These are phyloP conservation scores for Rhizodiscina lignyota DNA, from an alignment of 495 filamentous ascomycete genomes.

Conservation along the genomic window DNA sequence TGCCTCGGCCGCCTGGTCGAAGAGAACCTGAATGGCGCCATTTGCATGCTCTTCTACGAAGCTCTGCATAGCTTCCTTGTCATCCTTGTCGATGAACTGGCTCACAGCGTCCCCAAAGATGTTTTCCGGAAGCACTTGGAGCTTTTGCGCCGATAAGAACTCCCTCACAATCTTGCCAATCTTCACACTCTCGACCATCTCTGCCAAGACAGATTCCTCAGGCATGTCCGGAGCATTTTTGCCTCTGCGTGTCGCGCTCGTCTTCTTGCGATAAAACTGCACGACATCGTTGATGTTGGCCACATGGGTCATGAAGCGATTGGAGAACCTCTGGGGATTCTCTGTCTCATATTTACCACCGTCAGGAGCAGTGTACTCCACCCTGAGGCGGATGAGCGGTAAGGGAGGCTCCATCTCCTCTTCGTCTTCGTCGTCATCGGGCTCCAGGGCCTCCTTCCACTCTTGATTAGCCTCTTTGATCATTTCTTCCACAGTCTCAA, in stretches of 20 bases:
- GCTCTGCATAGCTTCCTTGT: slow-evolving; percentile 79
- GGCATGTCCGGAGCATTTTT: slow-evolving; percentile 31
- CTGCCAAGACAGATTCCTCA: slow-evolving; percentile 40
- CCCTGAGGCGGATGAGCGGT: slow-evolving; percentile 74
- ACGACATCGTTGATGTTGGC: slow-evolving; percentile 92
- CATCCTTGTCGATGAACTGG: slow-evolving; percentile 89
- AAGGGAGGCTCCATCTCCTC: slow-evolving; percentile 44
- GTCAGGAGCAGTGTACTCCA: slow-evolving; percentile 80
- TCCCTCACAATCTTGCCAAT: slow-evolving; percentile 79
- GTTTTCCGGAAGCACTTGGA: slow-evolving; percentile 81
- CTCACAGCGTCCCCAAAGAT: slow-evolving; percentile 85
- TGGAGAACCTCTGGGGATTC: slow-evolving; percentile 94
- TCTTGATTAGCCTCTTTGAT: slow-evolving; percentile 70
- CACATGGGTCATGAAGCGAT: slow-evolving; percentile 75
- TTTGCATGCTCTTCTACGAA: slow-evolving; percentile 66
- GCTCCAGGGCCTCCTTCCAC: slow-evolving; percentile 58
- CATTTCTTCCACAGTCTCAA: slow-evolving; percentile 60
- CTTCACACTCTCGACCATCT: slow-evolving; percentile 60
- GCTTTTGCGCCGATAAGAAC: slow-evolving; percentile 63
- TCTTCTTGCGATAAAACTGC: slow-evolving; percentile 81
- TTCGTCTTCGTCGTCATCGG: slow-evolving; percentile 30
- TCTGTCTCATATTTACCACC: slow-evolving; percentile 78
- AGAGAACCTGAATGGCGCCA: slow-evolving; percentile 59
- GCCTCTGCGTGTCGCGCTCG: slow-evolving; percentile 19
- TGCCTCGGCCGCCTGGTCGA: slow-evolving; percentile 46